Conservation (phyloP, 2,329 filamentous ascomycete genomes). For the Arthrobotrys entomopaga region DNA sequence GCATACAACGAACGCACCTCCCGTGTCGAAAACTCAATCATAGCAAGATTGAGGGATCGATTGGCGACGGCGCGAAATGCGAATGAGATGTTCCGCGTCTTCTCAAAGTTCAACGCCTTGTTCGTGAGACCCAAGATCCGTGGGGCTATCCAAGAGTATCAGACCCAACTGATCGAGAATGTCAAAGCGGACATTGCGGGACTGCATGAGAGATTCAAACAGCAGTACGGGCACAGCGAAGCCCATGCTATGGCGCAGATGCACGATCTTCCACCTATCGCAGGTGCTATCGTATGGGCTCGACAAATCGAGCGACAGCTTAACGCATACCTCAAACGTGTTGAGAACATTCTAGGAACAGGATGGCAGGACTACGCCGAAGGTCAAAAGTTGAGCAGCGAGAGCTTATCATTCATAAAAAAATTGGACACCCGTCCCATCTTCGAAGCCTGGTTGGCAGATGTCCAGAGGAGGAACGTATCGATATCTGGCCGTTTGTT, state of each 20-base stretch:
- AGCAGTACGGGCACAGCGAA: conserved; percentile 97
- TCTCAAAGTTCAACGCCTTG: conserved; percentile 98
- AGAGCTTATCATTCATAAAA: conserved; percentile 92
- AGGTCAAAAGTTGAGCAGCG: conserved; percentile 89
- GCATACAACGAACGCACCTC: conserved; percentile 98
- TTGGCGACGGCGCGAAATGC: conserved; percentile 95
- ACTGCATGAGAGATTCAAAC: conserved; percentile 96
- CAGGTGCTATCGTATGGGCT: conserved; percentile 96
- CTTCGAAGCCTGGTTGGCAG: conserved; percentile 93
- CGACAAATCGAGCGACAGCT: conserved; percentile 96
- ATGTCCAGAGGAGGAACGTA: conserved; percentile 87
- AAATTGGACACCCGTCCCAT: conserved; percentile 94
- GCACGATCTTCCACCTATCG: conserved; percentile 92
- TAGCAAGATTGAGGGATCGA: conserved; percentile 88
- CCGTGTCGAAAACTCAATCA: conserved; percentile 98
- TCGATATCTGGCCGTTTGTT: conserved; percentile 93
- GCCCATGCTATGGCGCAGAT: conserved; percentile 98
- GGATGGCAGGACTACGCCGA: conserved; percentile 96
- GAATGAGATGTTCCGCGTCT: conserved; percentile 99
- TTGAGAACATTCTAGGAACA: conserved; percentile 95
- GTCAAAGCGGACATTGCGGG: conserved; percentile 95
- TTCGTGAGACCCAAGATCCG: conserved; percentile 99
- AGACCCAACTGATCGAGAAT: conserved; percentile 96
- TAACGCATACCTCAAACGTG: conserved; percentile 96
- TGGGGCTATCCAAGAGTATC: conserved; percentile 96